These are phyloP conservation scores for Pulicaria dysenterica DNA, from an alignment of 129 eudicot genomes.

Conservation along the genomic window DNA sequence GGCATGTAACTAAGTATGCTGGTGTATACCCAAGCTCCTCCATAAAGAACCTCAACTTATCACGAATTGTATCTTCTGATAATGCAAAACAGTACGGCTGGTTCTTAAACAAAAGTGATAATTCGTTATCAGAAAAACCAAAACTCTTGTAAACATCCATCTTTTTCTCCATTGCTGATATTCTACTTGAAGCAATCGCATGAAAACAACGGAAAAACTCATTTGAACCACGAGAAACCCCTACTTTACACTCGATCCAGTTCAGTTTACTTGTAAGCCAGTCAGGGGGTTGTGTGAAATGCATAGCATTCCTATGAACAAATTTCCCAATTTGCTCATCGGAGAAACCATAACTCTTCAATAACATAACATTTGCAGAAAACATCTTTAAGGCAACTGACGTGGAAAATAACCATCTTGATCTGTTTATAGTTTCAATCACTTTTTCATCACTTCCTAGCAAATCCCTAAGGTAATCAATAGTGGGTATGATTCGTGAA, in stretches of 20 bases:
- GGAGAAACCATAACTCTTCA: slow-evolving; percentile 29
- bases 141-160: slow-evolving; percentile 38
- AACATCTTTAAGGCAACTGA: slow-evolving; percentile 30
- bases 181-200: slow-evolving; percentile 32
- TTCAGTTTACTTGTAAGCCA: slow-evolving; percentile 37
- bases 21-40: slow-evolving; percentile 40
- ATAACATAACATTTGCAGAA: slow-evolving; percentile 18
- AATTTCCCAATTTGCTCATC: slow-evolving; percentile 39
- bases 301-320: slow-evolving; percentile 37
- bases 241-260: slow-evolving; percentile 36
- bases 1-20: slow-evolving; percentile 33
- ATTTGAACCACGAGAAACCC: slow-evolving; percentile 16
- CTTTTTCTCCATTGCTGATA: slow-evolving; percentile 34
- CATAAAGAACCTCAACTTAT: slow-evolving; percentile 30
- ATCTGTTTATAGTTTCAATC: slow-evolving; percentile 32
- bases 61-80: slow-evolving; percentile 38
- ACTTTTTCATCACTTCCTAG: slow-evolving; percentile 46
- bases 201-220: slow-evolving; percentile 38
- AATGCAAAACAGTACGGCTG: slow-evolving; percentile 26
- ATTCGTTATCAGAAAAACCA: slow-evolving; percentile 41
- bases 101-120: slow-evolving; percentile 29
- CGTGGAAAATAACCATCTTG: slow-evolving; percentile 29
- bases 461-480: slow-evolving; percentile 31
- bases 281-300: slow-evolving; percentile 28
- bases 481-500: slow-evolving; percentile 31